Base-by-base conservation (phyloP, 441 rosid species). In the Cnidoscolus chayamansa region DNA sequence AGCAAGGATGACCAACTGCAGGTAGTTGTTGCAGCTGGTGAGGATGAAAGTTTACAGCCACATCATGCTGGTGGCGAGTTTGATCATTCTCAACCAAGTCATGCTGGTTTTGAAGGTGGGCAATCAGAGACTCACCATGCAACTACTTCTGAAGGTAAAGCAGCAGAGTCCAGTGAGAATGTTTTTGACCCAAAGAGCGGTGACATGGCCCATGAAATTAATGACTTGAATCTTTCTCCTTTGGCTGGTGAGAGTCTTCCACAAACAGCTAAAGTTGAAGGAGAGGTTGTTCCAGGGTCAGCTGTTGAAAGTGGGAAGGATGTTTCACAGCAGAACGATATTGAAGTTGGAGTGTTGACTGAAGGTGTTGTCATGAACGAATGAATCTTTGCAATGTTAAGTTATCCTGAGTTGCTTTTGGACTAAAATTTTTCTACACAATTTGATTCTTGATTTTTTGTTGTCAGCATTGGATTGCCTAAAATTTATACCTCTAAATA, bases 11-110 rank as follows among this genome's bases (percentile, higher is more conserved):
- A 71, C 56, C 67, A 65, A 51, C 16, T 71, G 19, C 68, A 60
- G 61, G 40, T 70, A 9, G 51, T 62, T 67, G 37, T 62, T 70
- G 80, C 63, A 19, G 77, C 68, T 66, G 66, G 13, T 73, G 72
- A 63, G 54, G 61, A 45, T 68, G 70, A 43, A 53, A 31, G 64
- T 68, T 50, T 48, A 57, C 57, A 30, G 53, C 67, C 53, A 13
- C 47, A 35, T 20, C 47, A 61, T 70, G 72, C 54, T 68, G 75
- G 47, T 45, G 65, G 17, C 0, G 56, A 54, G 54, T 45, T 7
- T 15, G 72, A 59, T 56, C 9, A 47, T 40, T 51, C 32, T 5
- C 72, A 56, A 60, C 49, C 48, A 16, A 30, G 37, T 60, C 47
- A 65, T 45, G 25, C 76, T 61, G 48, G 40, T 15, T 48, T 31